Evolutionary conservation across 1,284 basidiomycete species (phyloP).

Genomic region (Pterulicium gracile): DNA sequence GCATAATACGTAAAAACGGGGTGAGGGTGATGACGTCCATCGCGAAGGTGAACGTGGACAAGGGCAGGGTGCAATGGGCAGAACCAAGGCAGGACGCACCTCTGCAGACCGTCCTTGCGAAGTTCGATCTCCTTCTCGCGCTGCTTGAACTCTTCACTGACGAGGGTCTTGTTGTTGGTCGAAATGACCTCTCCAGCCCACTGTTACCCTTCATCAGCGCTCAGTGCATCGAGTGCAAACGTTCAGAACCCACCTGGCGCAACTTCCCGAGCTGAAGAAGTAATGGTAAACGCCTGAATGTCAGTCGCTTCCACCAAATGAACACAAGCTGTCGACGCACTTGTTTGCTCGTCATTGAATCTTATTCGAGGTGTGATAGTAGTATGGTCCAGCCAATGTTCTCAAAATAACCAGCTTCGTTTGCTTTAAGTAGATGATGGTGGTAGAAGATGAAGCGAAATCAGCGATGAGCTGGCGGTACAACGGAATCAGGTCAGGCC

Average conservation of each 20-base stretch:
- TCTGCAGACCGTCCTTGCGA: constrained; percentile 47
- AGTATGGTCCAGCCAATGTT: too few relatives aligned
- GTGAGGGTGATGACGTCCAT: too few relatives aligned
- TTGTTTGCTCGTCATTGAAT: too few relatives aligned
- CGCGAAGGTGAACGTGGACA: constrained; percentile 1
- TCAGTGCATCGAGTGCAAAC: not conserved
- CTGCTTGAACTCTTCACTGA: constrained; percentile 54
- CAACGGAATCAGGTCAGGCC: too few relatives aligned
- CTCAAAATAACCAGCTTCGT: too few relatives aligned
- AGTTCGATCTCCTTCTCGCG: constrained; percentile 64
- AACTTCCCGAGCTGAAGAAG: constrained; percentile 66
- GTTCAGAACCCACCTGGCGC: constrained; percentile 35
- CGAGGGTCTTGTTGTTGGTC: constrained; percentile 49
- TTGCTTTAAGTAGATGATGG: too few relatives aligned
- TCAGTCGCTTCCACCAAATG: too few relatives aligned
- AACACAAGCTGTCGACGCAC: too few relatives aligned
- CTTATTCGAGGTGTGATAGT: too few relatives aligned
- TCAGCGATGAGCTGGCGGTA: too few relatives aligned
- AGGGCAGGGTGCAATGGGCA: not conserved
- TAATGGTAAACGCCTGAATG: too few relatives aligned
- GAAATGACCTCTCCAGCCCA: constrained; percentile 74
- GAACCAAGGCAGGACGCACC: constrained; percentile 36
- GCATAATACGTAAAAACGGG: constrained; percentile 1
- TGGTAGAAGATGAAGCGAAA: too few relatives aligned
- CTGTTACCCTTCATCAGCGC: constrained; percentile 21